These are phyloP conservation scores for Gynochthodes officinalis DNA, from an alignment of 257 asterid genomes.

Conservation along the genomic window DNA sequence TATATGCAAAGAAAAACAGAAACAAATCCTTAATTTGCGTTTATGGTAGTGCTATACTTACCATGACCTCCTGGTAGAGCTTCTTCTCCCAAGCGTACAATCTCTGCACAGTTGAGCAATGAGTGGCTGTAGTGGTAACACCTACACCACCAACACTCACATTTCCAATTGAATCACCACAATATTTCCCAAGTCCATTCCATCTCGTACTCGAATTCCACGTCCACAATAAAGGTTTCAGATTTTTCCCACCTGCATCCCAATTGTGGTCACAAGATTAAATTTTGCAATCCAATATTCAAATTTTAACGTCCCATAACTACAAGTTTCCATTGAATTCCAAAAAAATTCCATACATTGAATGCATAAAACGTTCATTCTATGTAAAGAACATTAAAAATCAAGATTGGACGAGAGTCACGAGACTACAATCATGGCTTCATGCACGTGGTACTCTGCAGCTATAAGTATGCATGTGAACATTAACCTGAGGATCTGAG, in stretches of 20 bases:
- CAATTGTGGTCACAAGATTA: background rate
- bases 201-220: constrained; percentile 83
- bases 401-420: background rate
- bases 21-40: background rate
- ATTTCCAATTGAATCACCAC: constrained; percentile 60
- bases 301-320: background rate
- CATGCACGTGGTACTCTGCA: constrained; percentile 7
- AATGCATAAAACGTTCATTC: background rate
- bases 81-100: constrained; percentile 89
- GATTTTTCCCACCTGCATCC: constrained; percentile 47
- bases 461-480: constrained; percentile 2
- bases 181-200: constrained; percentile 80
- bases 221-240: constrained; percentile 54
- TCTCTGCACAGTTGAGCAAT: constrained; percentile 83
- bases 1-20: background rate
- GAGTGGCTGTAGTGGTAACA: constrained; percentile 45
- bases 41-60: constrained; percentile 17
- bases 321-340: background rate
- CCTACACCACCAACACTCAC: constrained; percentile 23
- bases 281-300: constrained; percentile 4
- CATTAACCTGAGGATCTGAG: constrained; percentile 52
- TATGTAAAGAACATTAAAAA: background rate
- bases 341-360: background rate
- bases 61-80: constrained; percentile 92
- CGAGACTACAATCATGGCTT: no score